These are phyloP conservation scores for Rhizopus arrhizus DNA, from an alignment of 371 early-diverging fungal species.

Conservation along the genomic window DNA sequence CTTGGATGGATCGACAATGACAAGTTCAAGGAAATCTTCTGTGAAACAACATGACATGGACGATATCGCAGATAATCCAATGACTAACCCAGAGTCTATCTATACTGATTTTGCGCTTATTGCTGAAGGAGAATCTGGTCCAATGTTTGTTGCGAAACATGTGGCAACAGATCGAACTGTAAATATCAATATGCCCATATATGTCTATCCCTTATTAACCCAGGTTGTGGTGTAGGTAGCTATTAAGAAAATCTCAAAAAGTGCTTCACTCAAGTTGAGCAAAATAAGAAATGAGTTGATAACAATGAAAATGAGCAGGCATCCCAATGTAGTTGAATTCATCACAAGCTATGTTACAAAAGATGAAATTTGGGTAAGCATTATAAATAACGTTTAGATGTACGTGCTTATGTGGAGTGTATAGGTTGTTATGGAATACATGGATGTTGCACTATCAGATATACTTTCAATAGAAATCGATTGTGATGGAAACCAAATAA, in stretches of 20 bases:
- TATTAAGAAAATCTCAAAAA: conserved; percentile 65
- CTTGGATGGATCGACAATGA: background rate
- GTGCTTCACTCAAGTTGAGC: conserved; percentile 57
- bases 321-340: conserved; percentile 68
- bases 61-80: conserved; percentile 25
- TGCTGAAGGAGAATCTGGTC: conserved; percentile 76
- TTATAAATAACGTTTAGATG: background rate
- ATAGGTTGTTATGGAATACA: conserved; percentile 74
- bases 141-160: conserved; percentile 56
- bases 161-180: conserved; percentile 39
- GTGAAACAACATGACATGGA: conserved; percentile 5
- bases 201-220: background rate
- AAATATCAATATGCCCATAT: conserved; percentile 8
- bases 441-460: conserved; percentile 72
- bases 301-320: conserved; percentile 64
- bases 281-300: conserved; percentile 64
- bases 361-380: conserved; percentile 53
- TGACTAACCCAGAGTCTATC: conserved; percentile 35
- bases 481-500: conserved; percentile 21
- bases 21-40: background rate
- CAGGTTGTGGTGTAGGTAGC: conserved; percentile 46
- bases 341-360: conserved; percentile 59
- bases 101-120: conserved; percentile 52
- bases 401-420: background rate
- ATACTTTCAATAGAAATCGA: conserved; percentile 57